Evolutionary conservation across 169 alveolate genomes (phyloP).

Genomic region (Eimeria necatrix): DNA sequence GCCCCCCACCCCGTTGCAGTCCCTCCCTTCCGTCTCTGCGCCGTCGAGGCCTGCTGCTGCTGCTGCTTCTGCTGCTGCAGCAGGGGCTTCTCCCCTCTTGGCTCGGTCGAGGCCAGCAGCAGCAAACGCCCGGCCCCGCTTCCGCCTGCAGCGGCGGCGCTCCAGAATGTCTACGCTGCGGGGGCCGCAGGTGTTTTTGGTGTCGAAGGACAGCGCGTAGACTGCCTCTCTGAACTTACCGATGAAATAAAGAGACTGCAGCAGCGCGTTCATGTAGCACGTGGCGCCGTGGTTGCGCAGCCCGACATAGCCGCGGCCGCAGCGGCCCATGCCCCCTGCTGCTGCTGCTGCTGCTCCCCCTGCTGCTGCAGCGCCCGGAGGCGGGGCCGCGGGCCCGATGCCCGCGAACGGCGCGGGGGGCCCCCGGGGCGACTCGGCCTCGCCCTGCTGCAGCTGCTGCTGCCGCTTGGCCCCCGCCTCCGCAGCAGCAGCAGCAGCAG

Average conservation of each 20-base stretch:
- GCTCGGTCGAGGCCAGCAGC: constrained; percentile 9
- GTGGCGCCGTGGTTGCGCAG: constrained; percentile 98
- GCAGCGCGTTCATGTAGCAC: constrained; percentile 99
- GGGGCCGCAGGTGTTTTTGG: constrained; percentile 66
- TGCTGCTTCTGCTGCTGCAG: constrained; percentile 21
- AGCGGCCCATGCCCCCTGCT: constrained; percentile 80
- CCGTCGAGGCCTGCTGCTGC: constrained; percentile 24
- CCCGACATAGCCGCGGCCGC: constrained; percentile 96
- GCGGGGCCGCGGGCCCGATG: not conserved
- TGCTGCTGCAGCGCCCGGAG: not conserved
- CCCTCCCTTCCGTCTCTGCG: constrained; percentile 2
- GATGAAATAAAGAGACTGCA: constrained; percentile 97
- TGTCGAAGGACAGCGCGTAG: constrained; percentile 88
- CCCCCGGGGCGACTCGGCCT: not conserved
- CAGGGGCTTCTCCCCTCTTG: constrained; percentile 16
- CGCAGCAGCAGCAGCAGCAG: not conserved
- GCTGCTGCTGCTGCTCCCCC: constrained; percentile 4
- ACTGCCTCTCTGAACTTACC: constrained; percentile 97
- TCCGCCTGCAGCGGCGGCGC: constrained; percentile 57
- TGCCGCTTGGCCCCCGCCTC: not conserved
- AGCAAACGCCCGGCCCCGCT: constrained; percentile 13
- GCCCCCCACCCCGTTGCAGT: not conserved
- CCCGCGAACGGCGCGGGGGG: not conserved
- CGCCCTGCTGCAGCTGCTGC: constrained; percentile 53
- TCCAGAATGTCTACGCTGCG: constrained; percentile 65